Evolutionary conservation across 805 yeast genomes (phyloP).

Genomic region (Starmerella powellii): DNA sequence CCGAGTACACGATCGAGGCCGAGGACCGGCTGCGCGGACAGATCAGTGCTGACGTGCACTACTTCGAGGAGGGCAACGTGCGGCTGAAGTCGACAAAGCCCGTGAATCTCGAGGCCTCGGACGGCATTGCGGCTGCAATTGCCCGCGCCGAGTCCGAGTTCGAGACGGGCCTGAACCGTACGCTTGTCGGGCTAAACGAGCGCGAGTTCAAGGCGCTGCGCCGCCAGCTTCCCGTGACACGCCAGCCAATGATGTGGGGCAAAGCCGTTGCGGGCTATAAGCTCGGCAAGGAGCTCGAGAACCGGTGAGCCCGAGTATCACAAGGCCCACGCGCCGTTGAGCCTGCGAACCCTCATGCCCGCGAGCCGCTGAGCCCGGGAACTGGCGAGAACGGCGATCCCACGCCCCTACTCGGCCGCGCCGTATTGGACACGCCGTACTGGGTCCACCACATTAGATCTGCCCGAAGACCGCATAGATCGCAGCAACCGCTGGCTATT

Average conservation of each 20-base stretch:
- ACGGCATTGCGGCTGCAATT: constrained; percentile 27
- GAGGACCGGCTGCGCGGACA: constrained; percentile 37
- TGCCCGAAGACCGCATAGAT: too few species aligned
- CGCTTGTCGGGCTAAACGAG: constrained; percentile 65
- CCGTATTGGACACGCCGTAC: too few species aligned
- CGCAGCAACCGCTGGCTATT: too few species aligned
- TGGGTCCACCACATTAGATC: too few species aligned
- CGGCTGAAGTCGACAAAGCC: constrained; percentile 44
- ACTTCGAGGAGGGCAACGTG: constrained; percentile 93
- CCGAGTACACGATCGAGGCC: constrained; percentile 45
- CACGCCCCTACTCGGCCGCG: too few species aligned
- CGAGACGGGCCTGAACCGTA: constrained; percentile 47
- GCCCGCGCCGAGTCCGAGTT: constrained; percentile 44
- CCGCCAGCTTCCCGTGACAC: constrained; percentile 82
- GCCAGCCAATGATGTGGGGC: constrained; percentile 92
- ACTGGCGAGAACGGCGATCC: too few species aligned
- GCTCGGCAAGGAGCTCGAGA: constrained; percentile 41
- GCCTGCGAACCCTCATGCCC: too few species aligned
- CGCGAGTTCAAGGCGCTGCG: constrained; percentile 70
- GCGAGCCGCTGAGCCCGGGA: too few species aligned
- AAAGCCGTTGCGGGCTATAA: constrained; percentile 81
- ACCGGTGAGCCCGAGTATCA: constrained; percentile 1
- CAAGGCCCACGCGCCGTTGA: too few species aligned
- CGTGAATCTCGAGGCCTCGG: constrained; percentile 14
- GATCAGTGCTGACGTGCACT: constrained; percentile 66